These are phyloP conservation scores for Chrysoporthe cubensis DNA, from an alignment of 2,329 filamentous ascomycete species.

Conservation along the genomic window DNA sequence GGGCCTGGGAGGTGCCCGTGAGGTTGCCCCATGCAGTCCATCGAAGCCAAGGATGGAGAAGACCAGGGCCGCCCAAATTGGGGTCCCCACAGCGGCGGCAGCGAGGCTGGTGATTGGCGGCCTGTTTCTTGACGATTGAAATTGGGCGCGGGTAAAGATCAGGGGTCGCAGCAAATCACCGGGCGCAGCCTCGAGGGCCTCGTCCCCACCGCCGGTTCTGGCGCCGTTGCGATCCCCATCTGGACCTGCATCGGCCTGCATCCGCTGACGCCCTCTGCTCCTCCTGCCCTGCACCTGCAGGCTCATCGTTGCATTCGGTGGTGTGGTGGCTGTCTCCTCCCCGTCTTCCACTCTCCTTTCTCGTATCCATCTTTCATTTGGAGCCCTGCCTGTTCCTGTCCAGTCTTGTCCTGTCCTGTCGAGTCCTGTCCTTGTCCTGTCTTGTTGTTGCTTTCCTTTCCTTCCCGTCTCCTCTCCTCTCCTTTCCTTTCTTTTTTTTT, in stretches of 20 bases:
- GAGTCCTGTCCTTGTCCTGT: neutral
- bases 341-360: conserved; percentile 25
- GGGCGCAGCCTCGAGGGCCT: conserved; percentile 11
- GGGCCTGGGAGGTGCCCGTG: too few species aligned
- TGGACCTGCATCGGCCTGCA: conserved; percentile 26
- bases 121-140: conserved; percentile 30
- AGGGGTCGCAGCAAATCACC: conserved; percentile 28
- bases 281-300: conserved; percentile 25
- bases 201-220: conserved; percentile 24
- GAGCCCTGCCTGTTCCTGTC: neutral
- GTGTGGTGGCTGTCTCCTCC: conserved; percentile 16
- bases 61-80: conserved; percentile 23
- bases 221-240: conserved; percentile 29
- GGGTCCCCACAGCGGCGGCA: conserved; percentile 29
- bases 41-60: neutral
- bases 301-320: conserved; percentile 24
- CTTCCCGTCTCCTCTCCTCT: conserved; percentile 3
- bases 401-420: neutral
- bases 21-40: too few species aligned
- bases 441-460: neutral
- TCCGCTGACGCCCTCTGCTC: conserved; percentile 5
- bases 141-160: conserved; percentile 28
- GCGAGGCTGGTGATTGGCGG: conserved; percentile 23
- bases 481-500: conserved; percentile 20
- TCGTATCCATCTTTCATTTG: conserved; percentile 28